Evolutionary conservation across 176 grass and related monocot genomes (phyloP), one percentile per base, ranked within the genome.

Genomic region (Secale cereale): DNA sequence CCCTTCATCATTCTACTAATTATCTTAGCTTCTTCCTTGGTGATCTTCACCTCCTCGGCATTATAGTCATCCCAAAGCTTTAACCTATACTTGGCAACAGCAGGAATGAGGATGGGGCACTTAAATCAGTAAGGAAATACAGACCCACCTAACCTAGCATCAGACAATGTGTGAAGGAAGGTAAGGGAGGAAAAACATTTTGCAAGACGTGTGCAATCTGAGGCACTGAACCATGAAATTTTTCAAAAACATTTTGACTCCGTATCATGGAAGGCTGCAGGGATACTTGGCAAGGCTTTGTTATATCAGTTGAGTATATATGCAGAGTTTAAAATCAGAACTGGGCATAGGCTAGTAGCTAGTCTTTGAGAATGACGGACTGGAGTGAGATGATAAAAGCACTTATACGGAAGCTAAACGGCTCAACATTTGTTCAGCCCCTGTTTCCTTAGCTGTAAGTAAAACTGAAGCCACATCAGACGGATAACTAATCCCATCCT

Each of bases 21-120:
- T 74, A 94, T 76, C 81, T 89, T 99, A 76, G 91, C 85, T 61
- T 99, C 94, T 73, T 97, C 88, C 85, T 92, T 99, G 31, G 91
- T 94, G 85, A 99, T 86, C 23, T 99, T 86, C 66, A 99, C 86
- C 81, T 99, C 97, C 65, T 99, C 97, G 3, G 90, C 92, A 81
- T 99, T 99, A 86, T 97, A 97, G 19, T 88, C 92, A 45, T 99
- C 97, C 79, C 87, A 82, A 54, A 99, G 71, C 71, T 89, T 99
- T 82, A 86, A 87, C 94, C 94, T 99, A 88, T 41, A 89, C 25
- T 85, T 46, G 40, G 39, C 19, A 57, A 60, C 11, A 30, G 72
- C 30, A 13, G 30, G 84, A 80, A 77, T 33, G 70, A 78, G 72
- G 54, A 45, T 35, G 16, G 15, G 23, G 74, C 16, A 23, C 70